Percentiles rank a stretch among this genome's conserved stretches.
Conservation (phyloP, 352 stramenopile species). For the Phytophthora sp. region DNA sequence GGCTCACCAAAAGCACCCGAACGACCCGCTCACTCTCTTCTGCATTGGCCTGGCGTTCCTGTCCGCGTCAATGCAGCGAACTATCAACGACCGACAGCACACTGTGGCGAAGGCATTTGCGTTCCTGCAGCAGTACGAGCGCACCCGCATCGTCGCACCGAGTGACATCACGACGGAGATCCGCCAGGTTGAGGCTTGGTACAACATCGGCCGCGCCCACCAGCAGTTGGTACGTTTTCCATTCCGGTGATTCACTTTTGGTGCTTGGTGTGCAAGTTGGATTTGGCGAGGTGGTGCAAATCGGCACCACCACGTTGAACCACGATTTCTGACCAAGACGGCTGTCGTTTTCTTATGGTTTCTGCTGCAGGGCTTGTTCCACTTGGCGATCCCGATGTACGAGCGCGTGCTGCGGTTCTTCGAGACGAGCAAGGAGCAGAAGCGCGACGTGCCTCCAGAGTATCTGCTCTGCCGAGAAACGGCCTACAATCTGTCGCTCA, state of each 20-base stretch:
- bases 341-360: constrained; percentile 3
- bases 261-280: not conserved
- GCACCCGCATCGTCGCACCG: constrained; percentile 45
- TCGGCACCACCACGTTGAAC: not conserved
- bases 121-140: constrained; percentile 86
- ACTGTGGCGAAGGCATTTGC: constrained; percentile 87
- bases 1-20: constrained; percentile 78
- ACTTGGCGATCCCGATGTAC: constrained; percentile 89
- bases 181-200: constrained; percentile 80
- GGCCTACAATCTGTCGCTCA: constrained; percentile 89
- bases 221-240: constrained; percentile 77
- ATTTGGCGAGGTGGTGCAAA: no score
- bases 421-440: constrained; percentile 57
- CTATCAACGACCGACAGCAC: constrained; percentile 85
- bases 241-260: not conserved
- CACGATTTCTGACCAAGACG: constrained; percentile 1
- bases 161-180: constrained; percentile 69
- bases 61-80: constrained; percentile 85
- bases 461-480: constrained; percentile 84
- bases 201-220: constrained; percentile 87
- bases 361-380: constrained; percentile 72
- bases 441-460: constrained; percentile 56
- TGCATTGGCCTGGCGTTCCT: constrained; percentile 87
- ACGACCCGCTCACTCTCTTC: constrained; percentile 80
- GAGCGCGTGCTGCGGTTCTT: constrained; percentile 85